phyloP scores from a whole-genome alignment of 2,329 filamentous ascomycete species.

The Paecilomyces sp. region DNA sequence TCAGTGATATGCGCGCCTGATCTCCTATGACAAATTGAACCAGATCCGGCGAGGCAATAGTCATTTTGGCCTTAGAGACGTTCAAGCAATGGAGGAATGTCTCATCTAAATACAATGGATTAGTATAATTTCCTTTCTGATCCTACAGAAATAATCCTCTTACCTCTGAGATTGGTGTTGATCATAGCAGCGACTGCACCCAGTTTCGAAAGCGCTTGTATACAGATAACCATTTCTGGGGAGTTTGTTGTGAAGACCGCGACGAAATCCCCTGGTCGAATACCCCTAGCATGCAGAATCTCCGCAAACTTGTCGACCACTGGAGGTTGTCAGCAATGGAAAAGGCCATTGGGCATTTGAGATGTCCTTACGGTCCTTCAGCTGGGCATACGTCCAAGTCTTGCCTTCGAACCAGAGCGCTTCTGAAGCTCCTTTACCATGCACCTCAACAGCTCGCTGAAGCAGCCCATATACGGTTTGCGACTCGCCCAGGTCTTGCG shows the following conservation, averaged over 20 bases:
- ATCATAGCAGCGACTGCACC: slow-evolving; percentile 40
- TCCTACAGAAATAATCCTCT: slow-evolving; percentile 2
- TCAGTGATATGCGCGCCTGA: slow-evolving; percentile 31
- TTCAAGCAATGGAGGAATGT: slow-evolving; percentile 40
- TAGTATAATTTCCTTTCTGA: not conserved
- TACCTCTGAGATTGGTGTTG: slow-evolving; percentile 42
- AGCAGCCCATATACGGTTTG: slow-evolving; percentile 38
- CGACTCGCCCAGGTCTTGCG: slow-evolving; percentile 31
- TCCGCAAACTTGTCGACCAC: slow-evolving; percentile 40
- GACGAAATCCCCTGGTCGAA: slow-evolving; percentile 35
- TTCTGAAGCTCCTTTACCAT: slow-evolving; percentile 30
- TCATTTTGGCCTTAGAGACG: slow-evolving; percentile 32
- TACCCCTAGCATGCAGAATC: slow-evolving; percentile 29
- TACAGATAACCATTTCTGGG: slow-evolving; percentile 41
- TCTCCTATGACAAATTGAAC: slow-evolving; percentile 25
- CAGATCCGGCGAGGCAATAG: slow-evolving; percentile 41
- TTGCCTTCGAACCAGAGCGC: slow-evolving; percentile 44
- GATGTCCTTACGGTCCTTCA: slow-evolving; percentile 34
- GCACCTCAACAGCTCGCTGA: slow-evolving; percentile 31
- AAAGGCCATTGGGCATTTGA: not conserved
- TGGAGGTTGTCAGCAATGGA: slow-evolving; percentile 13
- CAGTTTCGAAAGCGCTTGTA: slow-evolving; percentile 40
- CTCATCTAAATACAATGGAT: slow-evolving; percentile 24
- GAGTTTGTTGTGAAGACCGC: slow-evolving; percentile 44
- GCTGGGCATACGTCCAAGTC: slow-evolving; percentile 40